Evolutionary conservation across 495 filamentous ascomycete species (phyloP).

Genomic region (Penicillium ucsense): DNA sequence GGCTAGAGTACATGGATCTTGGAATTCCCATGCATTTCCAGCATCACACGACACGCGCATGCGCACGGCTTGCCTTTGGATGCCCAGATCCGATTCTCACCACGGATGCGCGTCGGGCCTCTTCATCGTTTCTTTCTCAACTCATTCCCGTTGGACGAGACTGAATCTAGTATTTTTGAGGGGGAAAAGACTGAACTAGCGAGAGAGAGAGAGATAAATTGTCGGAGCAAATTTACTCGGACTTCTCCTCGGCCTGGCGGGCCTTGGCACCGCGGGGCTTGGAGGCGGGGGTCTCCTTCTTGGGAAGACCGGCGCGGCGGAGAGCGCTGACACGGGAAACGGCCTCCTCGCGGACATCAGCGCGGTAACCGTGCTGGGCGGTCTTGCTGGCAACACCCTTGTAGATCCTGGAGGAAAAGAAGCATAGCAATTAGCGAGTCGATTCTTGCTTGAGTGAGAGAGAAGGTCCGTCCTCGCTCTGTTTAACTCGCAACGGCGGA

Average conservation of each 20-base stretch:
- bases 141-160: too few relatives aligned
- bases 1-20: slow-evolving; percentile 27
- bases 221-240: slow-evolving; percentile 26
- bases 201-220: too few relatives aligned
- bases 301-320: slow-evolving; percentile 63
- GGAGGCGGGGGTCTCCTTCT: slow-evolving; percentile 61
- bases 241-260: slow-evolving; percentile 56
- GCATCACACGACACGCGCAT: slow-evolving; percentile 9
- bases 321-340: slow-evolving; percentile 84
- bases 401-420: slow-evolving; percentile 57
- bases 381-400: slow-evolving; percentile 68
- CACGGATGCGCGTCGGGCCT: not conserved
- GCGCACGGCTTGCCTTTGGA: not conserved
- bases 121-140: not conserved
- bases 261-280: slow-evolving; percentile 81
- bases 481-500: too few relatives aligned
- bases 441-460: too few relatives aligned
- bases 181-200: too few relatives aligned
- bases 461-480: too few relatives aligned
- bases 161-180: too few relatives aligned
- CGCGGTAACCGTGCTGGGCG: slow-evolving; percentile 74
- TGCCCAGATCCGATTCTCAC: slow-evolving; percentile 2
- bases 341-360: slow-evolving; percentile 77
- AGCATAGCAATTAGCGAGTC: too few relatives aligned
- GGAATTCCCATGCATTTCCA: slow-evolving; percentile 16